Percentiles rank a stretch among this genome's conserved stretches.
These are phyloP conservation scores for Podospora pseudoanserina DNA, from an alignment of 495 filamentous ascomycete species.

Conservation along the genomic window DNA sequence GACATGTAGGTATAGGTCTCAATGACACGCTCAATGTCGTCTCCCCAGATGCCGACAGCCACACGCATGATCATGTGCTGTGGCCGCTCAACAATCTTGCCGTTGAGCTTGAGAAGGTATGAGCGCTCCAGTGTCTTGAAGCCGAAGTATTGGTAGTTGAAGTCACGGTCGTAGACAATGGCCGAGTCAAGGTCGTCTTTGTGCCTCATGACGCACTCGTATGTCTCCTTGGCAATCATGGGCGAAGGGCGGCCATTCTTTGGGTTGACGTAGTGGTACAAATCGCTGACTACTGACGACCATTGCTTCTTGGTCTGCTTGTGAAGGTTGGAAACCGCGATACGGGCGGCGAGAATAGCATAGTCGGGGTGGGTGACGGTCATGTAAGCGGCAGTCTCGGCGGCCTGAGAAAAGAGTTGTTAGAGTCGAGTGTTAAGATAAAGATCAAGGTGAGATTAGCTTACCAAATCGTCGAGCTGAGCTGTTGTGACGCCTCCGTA, in stretches of 20 bases:
- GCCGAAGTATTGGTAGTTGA: conserved; percentile 99
- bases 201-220: conserved; percentile 90
- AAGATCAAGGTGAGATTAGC: conserved; percentile 25
- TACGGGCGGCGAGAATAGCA: conserved; percentile 96
- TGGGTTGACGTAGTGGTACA: conserved; percentile 95
- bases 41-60: conserved; percentile 91
- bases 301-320: conserved; percentile 99
- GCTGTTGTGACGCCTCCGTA: conserved; percentile 97
- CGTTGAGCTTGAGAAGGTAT: conserved; percentile 88
- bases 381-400: conserved; percentile 99
- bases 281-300: conserved; percentile 85
- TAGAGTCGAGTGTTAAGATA: conserved; percentile 16
- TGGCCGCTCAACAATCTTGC: conserved; percentile 90
- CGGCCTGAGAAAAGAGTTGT: conserved; percentile 58
- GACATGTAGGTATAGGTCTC: conserved; percentile 99
- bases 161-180: conserved; percentile 97
- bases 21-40: conserved; percentile 87
- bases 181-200: conserved; percentile 95
- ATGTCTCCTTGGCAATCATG: conserved; percentile 87
- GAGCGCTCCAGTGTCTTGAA: conserved; percentile 99
- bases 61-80: conserved; percentile 99
- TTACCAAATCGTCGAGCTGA: conserved; percentile 93
- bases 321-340: conserved; percentile 98
- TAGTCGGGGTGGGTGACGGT: conserved; percentile 99
- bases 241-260: conserved; percentile 80